Evolutionary conservation across 2,329 filamentous ascomycete genomes (phyloP).

Genomic region (Exophiala alcalophila): DNA sequence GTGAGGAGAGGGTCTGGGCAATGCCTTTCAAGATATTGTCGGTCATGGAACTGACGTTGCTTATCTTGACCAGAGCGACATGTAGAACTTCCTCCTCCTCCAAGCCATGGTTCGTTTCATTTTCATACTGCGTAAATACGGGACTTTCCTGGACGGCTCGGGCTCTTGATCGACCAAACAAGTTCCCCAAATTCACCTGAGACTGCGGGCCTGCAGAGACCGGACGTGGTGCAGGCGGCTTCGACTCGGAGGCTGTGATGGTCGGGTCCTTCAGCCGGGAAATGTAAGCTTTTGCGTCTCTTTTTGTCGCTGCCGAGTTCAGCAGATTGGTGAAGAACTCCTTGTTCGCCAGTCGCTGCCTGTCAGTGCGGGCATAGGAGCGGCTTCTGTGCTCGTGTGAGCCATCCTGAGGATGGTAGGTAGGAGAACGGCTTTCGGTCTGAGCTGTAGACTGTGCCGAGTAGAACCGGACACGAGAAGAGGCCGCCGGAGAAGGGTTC

Average conservation of each 20-base stretch:
- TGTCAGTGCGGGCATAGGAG: constrained; percentile 39
- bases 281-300: constrained; percentile 88
- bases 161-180: constrained; percentile 59
- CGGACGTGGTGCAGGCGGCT: constrained; percentile 24
- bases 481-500: constrained; percentile 1
- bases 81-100: constrained; percentile 57
- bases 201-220: constrained; percentile 29
- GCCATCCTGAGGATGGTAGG: constrained; percentile 11
- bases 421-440: constrained; percentile 26
- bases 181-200: constrained; percentile 49
- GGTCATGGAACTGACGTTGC: constrained; percentile 67
- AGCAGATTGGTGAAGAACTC: constrained; percentile 85
- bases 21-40: constrained; percentile 69
- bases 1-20: constrained; percentile 77
- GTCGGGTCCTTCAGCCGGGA: constrained; percentile 67
- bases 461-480: constrained; percentile 15
- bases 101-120: constrained; percentile 37
- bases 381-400: constrained; percentile 4
- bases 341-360: constrained; percentile 53
- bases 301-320: constrained; percentile 83
- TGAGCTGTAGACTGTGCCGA: constrained; percentile 22
- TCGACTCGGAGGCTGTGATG: constrained; percentile 26
- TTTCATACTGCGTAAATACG: constrained; percentile 56
- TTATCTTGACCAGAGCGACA: constrained; percentile 81
- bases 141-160: constrained; percentile 58